phyloP scores from a whole-genome alignment of 1,139 yeast species.

The Pneumocystis sp. region DNA sequence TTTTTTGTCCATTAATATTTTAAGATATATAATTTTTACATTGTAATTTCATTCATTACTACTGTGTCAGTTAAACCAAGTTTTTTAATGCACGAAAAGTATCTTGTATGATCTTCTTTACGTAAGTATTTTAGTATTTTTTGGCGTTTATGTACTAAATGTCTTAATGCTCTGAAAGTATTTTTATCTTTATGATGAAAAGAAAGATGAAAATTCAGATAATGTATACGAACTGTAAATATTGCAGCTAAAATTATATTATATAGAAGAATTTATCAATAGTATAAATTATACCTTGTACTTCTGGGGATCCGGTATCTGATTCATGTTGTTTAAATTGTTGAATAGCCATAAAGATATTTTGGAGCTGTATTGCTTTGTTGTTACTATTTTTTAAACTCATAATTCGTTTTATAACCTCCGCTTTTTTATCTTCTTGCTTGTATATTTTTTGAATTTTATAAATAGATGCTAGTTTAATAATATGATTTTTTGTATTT shows the following conservation, averaged over 20 bases:
- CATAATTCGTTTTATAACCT: constrained; percentile 57
- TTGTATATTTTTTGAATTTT: constrained; percentile 1
- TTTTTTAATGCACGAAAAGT: constrained; percentile 74
- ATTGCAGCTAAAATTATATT: constrained; percentile 38
- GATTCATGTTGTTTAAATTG: constrained; percentile 77
- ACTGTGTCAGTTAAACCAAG: constrained; percentile 74
- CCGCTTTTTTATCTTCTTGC: constrained; percentile 46
- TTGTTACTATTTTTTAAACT: constrained; percentile 57
- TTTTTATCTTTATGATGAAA: constrained; percentile 58
- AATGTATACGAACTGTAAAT: constrained; percentile 64
- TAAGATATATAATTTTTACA: constrained; percentile 3
- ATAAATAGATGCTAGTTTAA: not conserved
- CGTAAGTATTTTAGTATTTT: constrained; percentile 65
- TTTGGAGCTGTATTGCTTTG: constrained; percentile 43
- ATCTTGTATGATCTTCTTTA: constrained; percentile 59
- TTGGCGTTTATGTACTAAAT: constrained; percentile 80
- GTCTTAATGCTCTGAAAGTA: constrained; percentile 56
- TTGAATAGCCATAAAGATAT: constrained; percentile 48
- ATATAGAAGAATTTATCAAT: not conserved
- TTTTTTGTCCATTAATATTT: not conserved
- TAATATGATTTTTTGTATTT: not conserved
- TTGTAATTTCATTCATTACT: constrained; percentile 27
- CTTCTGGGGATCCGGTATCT: constrained; percentile 90
- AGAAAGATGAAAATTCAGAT: constrained; percentile 59
- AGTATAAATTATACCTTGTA: constrained; percentile 36